Evolutionary conservation across 2,329 filamentous ascomycete species (phyloP).

Genomic region (Chaetomiaceae sp.): DNA sequence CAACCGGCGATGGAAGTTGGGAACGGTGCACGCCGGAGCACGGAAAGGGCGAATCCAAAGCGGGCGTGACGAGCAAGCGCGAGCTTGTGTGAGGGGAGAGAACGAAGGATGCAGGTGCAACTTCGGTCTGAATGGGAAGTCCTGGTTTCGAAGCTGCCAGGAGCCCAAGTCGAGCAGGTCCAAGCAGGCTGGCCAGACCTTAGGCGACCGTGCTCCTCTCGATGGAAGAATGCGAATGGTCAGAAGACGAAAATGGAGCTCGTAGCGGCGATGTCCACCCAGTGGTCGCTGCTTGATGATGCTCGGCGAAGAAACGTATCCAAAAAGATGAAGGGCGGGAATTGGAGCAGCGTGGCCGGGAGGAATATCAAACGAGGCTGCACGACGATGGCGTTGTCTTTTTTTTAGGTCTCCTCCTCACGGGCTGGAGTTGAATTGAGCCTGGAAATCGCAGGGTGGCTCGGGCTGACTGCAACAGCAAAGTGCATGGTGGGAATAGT

Average conservation of each 20-base stretch:
- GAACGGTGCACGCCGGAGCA: not conserved
- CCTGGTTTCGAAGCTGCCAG: not conserved
- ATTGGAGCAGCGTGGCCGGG: conserved; percentile 8
- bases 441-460: conserved; percentile 11
- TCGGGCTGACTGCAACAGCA: conserved; percentile 7
- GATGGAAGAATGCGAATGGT: conserved; percentile 3
- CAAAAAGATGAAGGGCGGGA: conserved; percentile 1
- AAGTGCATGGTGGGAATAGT: conserved; percentile 2
- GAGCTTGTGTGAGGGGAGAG: not conserved
- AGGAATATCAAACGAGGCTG: conserved; percentile 7
- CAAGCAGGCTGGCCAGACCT: conserved; percentile 14
- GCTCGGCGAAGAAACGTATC: not conserved
- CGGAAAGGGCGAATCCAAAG: not conserved
- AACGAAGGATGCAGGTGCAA: conserved; percentile 4
- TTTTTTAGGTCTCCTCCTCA: conserved; percentile 14
- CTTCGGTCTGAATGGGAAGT: conserved; percentile 1
- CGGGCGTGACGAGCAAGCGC: not conserved
- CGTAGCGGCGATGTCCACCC: conserved; percentile 4
- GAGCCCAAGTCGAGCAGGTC: not conserved
- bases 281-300: not conserved
- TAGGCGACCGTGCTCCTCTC: conserved; percentile 8
- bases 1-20: conserved; percentile 5
- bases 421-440: conserved; percentile 21
- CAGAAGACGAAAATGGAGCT: conserved; percentile 4
- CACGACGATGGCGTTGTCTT: conserved; percentile 13